Conservation (phyloP, 164 flowering plant genomes). For the Malania oleifera region DNA sequence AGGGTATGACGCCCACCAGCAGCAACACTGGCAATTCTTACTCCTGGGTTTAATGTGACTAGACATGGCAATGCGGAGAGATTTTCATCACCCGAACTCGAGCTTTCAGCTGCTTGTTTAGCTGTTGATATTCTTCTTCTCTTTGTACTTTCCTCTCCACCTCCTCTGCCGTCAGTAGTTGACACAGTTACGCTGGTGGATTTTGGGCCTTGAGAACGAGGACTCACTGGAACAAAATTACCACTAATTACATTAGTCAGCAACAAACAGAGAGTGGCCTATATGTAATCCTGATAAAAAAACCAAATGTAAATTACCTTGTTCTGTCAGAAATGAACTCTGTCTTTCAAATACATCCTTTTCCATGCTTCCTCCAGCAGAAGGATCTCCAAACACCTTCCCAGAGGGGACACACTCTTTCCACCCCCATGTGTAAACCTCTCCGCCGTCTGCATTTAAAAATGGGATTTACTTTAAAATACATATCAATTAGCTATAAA, state of each 20-base stretch:
- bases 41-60: constrained; percentile 75
- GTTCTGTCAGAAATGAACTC: constrained; percentile 46
- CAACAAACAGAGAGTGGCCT: constrained; percentile 5
- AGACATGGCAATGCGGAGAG: constrained; percentile 86
- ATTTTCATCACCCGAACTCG: constrained; percentile 62
- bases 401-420: constrained; percentile 97
- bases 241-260: constrained; percentile 19
- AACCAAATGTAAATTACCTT: constrained; percentile 42
- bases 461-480: background rate
- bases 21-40: constrained; percentile 74
- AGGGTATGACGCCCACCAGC: constrained; percentile 98
- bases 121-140: constrained; percentile 67
- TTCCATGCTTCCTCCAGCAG: constrained; percentile 32
- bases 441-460: constrained; percentile 45
- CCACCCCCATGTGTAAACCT: constrained; percentile 99
- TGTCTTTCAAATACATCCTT: constrained; percentile 52
- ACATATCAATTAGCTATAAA: background rate
- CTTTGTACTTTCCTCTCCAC: constrained; percentile 66
- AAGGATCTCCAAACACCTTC: constrained; percentile 58
- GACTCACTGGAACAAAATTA: constrained; percentile 48
- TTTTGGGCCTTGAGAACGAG: constrained; percentile 55
- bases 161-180: constrained; percentile 37
- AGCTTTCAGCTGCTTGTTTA: constrained; percentile 67
- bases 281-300: constrained; percentile 2
- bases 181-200: constrained; percentile 41